Conservation (phyloP, 192 early-diverging fungal genomes). For the Mortierella antarctica region DNA sequence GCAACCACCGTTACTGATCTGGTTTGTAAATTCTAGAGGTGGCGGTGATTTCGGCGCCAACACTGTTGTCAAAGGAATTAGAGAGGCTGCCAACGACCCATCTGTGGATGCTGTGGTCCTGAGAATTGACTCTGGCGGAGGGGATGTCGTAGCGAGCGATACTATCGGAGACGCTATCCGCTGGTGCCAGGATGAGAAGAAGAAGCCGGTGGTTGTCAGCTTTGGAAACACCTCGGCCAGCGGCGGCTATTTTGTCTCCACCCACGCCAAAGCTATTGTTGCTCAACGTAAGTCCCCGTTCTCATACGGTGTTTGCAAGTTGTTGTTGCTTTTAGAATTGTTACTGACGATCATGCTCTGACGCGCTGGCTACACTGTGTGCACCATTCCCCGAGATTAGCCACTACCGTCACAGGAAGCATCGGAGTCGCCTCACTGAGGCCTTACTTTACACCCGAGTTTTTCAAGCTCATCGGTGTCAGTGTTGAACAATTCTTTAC, state of each 20-base stretch:
- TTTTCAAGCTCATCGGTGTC: conserved; percentile 68
- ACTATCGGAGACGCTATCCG: conserved; percentile 72
- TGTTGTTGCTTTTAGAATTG: not conserved
- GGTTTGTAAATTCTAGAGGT: conserved; percentile 9
- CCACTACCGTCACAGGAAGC: conserved; percentile 77
- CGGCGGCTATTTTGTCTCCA: conserved; percentile 69
- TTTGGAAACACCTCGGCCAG: conserved; percentile 69
- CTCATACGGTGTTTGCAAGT: not conserved
- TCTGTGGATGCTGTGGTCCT: conserved; percentile 70
- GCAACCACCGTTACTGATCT: not conserved
- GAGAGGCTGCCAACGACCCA: conserved; percentile 66
- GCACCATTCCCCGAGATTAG: conserved; percentile 1
- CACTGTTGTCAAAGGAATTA: conserved; percentile 57
- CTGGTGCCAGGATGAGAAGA: conserved; percentile 59
- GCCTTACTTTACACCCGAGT: conserved; percentile 65
- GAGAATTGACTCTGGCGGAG: conserved; percentile 78
- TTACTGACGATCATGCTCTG: not conserved
- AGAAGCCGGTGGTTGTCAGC: conserved; percentile 75
- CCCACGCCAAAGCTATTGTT: conserved; percentile 67
- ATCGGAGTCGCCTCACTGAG: conserved; percentile 74
- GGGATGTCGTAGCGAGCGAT: conserved; percentile 74
- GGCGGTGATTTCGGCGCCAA: conserved; percentile 57
- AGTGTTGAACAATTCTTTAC: conserved; percentile 68
- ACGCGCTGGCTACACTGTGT: not conserved
- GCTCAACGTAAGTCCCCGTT: conserved; percentile 54